A percentile compares a stretch with the other conserved stretches of the same genome.
phyloP scores from a whole-genome alignment of 805 yeast genomes.

The Diddensiella transvaalensis region DNA sequence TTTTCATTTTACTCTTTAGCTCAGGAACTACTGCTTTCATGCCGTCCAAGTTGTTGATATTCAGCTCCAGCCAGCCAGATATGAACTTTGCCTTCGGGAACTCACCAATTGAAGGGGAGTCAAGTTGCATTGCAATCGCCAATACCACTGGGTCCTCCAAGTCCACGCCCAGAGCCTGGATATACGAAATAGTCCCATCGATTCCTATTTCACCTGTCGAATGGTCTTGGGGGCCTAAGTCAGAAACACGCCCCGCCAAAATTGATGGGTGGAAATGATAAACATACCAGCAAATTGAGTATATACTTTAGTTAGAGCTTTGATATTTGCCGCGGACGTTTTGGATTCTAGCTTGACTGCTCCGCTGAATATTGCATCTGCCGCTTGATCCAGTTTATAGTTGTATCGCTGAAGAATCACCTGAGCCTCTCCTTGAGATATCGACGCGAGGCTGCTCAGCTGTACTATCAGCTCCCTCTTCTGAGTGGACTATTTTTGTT shows the following conservation, averaged over 20 bases:
- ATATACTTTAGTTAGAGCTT: conserved; percentile 1
- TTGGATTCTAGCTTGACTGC: conserved; percentile 9
- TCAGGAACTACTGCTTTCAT: conserved; percentile 45
- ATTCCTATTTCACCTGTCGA: conserved; percentile 51
- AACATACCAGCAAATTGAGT: conserved; percentile 3
- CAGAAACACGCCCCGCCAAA: too few relatives aligned
- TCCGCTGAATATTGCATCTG: conserved; percentile 34
- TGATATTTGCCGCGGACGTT: not conserved
- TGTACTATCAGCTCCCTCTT: conserved; percentile 17
- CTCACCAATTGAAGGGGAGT: conserved; percentile 63
- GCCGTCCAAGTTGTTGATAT: conserved; percentile 34
- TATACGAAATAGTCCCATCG: conserved; percentile 71
- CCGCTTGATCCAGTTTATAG: conserved; percentile 34
- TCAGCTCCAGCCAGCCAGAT: conserved; percentile 47
- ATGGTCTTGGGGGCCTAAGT: too few relatives aligned
- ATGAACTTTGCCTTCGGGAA: conserved; percentile 52
- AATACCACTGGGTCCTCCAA: conserved; percentile 74
- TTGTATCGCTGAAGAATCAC: conserved; percentile 23
- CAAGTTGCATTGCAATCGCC: conserved; percentile 64
- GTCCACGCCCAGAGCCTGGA: conserved; percentile 62
- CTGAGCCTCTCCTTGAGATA: conserved; percentile 16
- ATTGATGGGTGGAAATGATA: conserved; percentile 11
- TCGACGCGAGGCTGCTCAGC: conserved; percentile 19
- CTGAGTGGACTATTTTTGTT: conserved; percentile 2
- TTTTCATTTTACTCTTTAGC: conserved; percentile 35